A percentile compares a stretch with the other conserved stretches of the same genome.
These are phyloP conservation scores for Starmera dryadoides DNA, from an alignment of 805 yeast species.

Conservation along the genomic window DNA sequence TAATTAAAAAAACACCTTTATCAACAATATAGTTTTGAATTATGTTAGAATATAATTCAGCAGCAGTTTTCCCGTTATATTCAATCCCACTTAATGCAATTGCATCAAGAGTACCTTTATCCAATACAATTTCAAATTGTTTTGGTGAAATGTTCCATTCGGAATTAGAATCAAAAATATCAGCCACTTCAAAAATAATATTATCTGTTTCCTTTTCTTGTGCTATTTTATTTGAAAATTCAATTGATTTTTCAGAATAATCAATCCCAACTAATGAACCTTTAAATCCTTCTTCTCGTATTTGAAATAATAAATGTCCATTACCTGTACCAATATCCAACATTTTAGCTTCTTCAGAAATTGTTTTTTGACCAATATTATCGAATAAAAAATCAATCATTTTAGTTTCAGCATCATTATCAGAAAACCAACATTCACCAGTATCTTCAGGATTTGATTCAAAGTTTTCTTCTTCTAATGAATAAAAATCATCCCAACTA, in stretches of 20 bases:
- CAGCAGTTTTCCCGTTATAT: constrained; percentile 38
- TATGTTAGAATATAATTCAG: constrained; percentile 55
- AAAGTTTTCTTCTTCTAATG: constrained; percentile 66
- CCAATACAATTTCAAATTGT: constrained; percentile 69
- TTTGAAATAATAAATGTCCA: constrained; percentile 76
- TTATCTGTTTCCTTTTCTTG: constrained; percentile 27
- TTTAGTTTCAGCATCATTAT: constrained; percentile 84
- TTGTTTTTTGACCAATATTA: constrained; percentile 30
- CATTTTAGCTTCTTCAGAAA: constrained; percentile 32
- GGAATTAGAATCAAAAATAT: constrained; percentile 41
- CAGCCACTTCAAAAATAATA: constrained; percentile 58
- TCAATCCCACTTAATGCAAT: constrained; percentile 72
- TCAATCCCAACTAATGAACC: constrained; percentile 71
- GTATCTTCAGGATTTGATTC: constrained; percentile 70
- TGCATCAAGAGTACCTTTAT: constrained; percentile 96
- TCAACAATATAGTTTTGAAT: constrained; percentile 48
- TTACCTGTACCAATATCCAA: constrained; percentile 94
- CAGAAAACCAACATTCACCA: constrained; percentile 97
- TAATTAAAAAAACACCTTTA: constrained; percentile 62
- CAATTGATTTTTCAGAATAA: constrained; percentile 74
- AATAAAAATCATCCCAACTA: constrained; percentile 85
- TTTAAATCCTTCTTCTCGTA: constrained; percentile 56
- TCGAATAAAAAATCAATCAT: constrained; percentile 67
- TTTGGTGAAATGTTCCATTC: constrained; percentile 26
- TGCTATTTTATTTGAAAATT: constrained; percentile 62